Evolutionary conservation across 2,329 filamentous ascomycete species (phyloP), one percentile per base, ranked within the genome.

Genomic region (Colletotrichum melonis): DNA sequence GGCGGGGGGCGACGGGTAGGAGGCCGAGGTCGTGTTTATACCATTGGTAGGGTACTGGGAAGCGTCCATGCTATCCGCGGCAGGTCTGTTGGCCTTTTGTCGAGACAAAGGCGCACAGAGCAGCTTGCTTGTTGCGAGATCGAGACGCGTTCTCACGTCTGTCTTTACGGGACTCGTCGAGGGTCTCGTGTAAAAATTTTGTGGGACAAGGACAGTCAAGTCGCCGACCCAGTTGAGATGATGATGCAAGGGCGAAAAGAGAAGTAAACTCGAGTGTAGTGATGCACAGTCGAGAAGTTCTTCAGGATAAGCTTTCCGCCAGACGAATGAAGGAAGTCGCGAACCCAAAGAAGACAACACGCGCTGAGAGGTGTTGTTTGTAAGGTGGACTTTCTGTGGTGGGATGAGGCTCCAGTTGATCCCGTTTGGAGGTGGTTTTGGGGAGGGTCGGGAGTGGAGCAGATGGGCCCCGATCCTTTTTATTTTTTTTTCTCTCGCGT

Each of bases 1-100:
- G 66, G 86, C 86, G 69, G 86, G 86, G 54, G 86, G 86, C 76
- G 87, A 88, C 79, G 86, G 86, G 81, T 88, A 88, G 74, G 83
- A 78, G 73, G 86, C 83, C 69, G 85, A 85, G 76, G 86, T 85
- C 75, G 87, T 84, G 86, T 87, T 88, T 87, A 89, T 86, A 84
- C 84, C 86, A 85, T 89, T 88, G 82, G 87, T 83, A 82, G 85
- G 85, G 79, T 88, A 88, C 78, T 87, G 85, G 80, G 84, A 83
- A 82, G 85, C 85, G 86, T 89, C 87, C 88, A 89, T 89, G 83
- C 84, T 86, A 81, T 79, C 72, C 71, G 52, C 65, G 30, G 26
- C 38, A 26, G 60, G 38, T 68, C 63, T 59, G 68, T 55, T 49
- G 63, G 67, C 72, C 72, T 71, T 73, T 73, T 73, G 71, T 74